These are phyloP conservation scores for Phalaenopsis aphrodite DNA, from an alignment of 106 monocot species.

Conservation along the genomic window DNA sequence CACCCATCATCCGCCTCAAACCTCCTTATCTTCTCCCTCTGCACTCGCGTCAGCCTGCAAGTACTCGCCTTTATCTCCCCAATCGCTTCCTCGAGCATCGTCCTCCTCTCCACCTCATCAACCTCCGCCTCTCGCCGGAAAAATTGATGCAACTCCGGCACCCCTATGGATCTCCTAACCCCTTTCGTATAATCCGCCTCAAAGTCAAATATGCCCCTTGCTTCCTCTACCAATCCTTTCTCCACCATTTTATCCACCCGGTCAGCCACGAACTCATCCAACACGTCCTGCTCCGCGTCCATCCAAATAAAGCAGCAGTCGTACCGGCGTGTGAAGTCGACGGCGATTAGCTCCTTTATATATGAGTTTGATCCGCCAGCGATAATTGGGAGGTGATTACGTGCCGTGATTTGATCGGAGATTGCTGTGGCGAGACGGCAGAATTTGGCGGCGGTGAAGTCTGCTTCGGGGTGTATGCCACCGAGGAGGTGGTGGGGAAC, in stretches of 20 bases:
- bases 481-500: conserved; percentile 62
- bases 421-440: conserved; percentile 8
- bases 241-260: conserved; percentile 43
- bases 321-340: conserved; percentile 28
- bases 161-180: conserved; percentile 23
- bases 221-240: conserved; percentile 35
- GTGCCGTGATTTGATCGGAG: conserved; percentile 21
- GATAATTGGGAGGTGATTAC: conserved; percentile 40
- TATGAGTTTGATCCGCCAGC: conserved; percentile 72
- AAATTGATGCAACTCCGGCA: conserved; percentile 37
- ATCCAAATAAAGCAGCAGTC: conserved; percentile 61
- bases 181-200: conserved; percentile 16
- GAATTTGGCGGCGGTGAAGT: conserved; percentile 46
- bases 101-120: conserved; percentile 5
- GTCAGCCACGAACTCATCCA: conserved; percentile 19
- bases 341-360: conserved; percentile 44
- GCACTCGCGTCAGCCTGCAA: conserved; percentile 33
- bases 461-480: conserved; percentile 34
- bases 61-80: conserved; percentile 59
- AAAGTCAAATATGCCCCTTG: conserved; percentile 6
- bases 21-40: conserved; percentile 49
- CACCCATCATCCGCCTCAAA: conserved; percentile 31
- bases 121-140: conserved; percentile 11
- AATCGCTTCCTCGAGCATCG: conserved; percentile 25
- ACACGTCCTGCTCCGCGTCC: conserved; percentile 28